phyloP scores from a whole-genome alignment of 2,329 filamentous ascomycete genomes.

The Calonectria multiphialidica region DNA sequence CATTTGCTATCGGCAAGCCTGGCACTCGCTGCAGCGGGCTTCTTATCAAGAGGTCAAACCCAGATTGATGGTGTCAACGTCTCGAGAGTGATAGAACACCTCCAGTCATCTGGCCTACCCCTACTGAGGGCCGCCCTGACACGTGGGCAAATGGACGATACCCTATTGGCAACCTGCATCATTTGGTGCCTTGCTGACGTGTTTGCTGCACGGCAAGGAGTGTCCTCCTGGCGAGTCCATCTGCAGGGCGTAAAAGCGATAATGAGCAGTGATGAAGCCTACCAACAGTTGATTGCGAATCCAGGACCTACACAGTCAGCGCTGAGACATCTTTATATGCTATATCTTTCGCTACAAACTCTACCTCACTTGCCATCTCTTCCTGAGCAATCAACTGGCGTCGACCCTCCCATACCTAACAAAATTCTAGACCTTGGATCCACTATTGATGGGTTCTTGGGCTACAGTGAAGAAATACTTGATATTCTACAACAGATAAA shows the following conservation, averaged over 20 bases:
- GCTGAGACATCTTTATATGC: constrained; percentile 43
- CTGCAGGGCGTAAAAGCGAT: constrained; percentile 43
- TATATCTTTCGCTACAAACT: constrained; percentile 44
- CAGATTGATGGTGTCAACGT: constrained; percentile 39
- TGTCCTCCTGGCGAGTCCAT: constrained; percentile 41
- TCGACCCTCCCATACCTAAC: not conserved
- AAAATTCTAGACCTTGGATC: not conserved
- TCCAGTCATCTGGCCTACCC: constrained; percentile 40
- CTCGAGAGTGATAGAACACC: constrained; percentile 34
- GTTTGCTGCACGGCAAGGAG: constrained; percentile 36
- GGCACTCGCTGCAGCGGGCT: constrained; percentile 41
- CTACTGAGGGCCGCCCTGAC: constrained; percentile 38
- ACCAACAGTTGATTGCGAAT: not conserved
- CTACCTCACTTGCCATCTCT: constrained; percentile 38
- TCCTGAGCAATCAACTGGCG: not conserved
- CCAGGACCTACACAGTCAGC: constrained; percentile 27
- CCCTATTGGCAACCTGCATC: constrained; percentile 42
- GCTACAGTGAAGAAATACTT: constrained; percentile 44
- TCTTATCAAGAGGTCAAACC: constrained; percentile 37
- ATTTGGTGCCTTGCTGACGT: constrained; percentile 47
- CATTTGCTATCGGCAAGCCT: constrained; percentile 44
- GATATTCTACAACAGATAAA: constrained; percentile 42
- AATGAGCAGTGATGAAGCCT: constrained; percentile 17
- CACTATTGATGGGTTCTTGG: constrained; percentile 45
- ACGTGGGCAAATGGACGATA: constrained; percentile 37